Base-by-base conservation (phyloP, 2,329 filamentous ascomycete species). In the Phialophora chinensis region DNA sequence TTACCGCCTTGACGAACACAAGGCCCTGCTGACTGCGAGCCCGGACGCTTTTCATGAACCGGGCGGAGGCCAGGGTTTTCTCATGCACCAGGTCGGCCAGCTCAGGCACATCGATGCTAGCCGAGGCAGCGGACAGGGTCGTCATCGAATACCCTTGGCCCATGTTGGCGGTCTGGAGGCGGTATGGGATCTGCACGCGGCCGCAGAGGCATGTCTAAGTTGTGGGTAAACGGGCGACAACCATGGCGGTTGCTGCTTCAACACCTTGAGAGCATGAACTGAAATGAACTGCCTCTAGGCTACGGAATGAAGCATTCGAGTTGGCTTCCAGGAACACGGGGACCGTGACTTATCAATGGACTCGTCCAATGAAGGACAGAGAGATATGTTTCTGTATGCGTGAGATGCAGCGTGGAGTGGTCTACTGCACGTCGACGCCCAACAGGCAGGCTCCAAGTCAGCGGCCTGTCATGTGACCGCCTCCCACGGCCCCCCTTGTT, bases 41-140 rank as follows among this genome's bases (percentile, higher is more conserved):
- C 71, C 94, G 88, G 71, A 98, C 93, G 70, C 92, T 95, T 80
- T 98, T 97, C 90, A 99, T 95, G 75, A 99, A 97, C 44, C 95
- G 89, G 27, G 92, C 93, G 72, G 91, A 92, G 56, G 94, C 94
- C 75, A 99, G 87, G 42, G 92, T 92, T 79, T 91, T 93, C 80
- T 99, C 95, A 81, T 97, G 97, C 44, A 90, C 88, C 66, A 98
- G 83, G 76, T 98, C 95, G 52, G 91, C 87, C 50, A 99, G 87
- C 82, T 99, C 94, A 47, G 93, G 91, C 31, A 96, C 88, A 78
- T 99, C 94, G 78, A 99, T 97, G 73, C 93, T 92, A 65, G 93
- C 93, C 62, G 92, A 91, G 77, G 93, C 95, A 69, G 92, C 92
- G 62, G 93, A 95, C 71, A 96, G 91, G 76, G 93, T 93, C 62